phyloP scores from a whole-genome alignment of 1,284 basidiomycete species.

The Omphalotus olearius region DNA sequence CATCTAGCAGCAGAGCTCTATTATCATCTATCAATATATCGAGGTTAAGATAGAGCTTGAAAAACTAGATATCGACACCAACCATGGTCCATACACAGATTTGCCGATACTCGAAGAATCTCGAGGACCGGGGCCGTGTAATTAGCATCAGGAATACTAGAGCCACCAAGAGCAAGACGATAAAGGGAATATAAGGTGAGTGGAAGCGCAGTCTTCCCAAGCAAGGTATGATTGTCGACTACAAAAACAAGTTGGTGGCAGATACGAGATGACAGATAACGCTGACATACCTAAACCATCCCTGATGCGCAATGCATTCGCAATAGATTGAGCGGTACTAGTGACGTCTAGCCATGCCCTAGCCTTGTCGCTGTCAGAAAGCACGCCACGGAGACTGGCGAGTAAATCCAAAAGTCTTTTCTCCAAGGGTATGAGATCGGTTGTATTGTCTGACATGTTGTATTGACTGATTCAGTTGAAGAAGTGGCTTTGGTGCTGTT shows the following conservation, averaged over 20 bases:
- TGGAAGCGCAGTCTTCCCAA: slow-evolving; percentile 62
- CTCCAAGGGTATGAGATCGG: slow-evolving; percentile 27
- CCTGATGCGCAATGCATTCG: slow-evolving; percentile 56
- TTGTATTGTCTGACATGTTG: slow-evolving; percentile 1
- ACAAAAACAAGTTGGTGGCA: slow-evolving; percentile 16
- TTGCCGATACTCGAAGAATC: slow-evolving; percentile 70
- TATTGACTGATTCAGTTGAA: background rate
- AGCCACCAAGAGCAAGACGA: slow-evolving; percentile 45
- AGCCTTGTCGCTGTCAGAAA: slow-evolving; percentile 23
- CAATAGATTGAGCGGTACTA: slow-evolving; percentile 48
- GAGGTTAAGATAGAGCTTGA: slow-evolving; percentile 5
- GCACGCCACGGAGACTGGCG: slow-evolving; percentile 28
- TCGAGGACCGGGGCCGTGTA: slow-evolving; percentile 54
- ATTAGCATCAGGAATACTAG: slow-evolving; percentile 38
- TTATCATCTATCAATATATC: slow-evolving; percentile 48
- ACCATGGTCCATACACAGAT: slow-evolving; percentile 81
- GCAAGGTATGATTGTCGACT: slow-evolving; percentile 69
- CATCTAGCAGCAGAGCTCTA: slow-evolving; percentile 62
- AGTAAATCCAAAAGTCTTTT: slow-evolving; percentile 30
- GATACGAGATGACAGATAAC: slow-evolving; percentile 11
- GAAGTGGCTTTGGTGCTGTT: background rate
- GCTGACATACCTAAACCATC: slow-evolving; percentile 37
- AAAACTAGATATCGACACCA: slow-evolving; percentile 17
- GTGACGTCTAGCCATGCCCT: slow-evolving; percentile 52
- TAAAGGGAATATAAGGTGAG: slow-evolving; percentile 60